These are phyloP conservation scores for Heliocybe sulcata DNA, from an alignment of 1,284 basidiomycete species.

Conservation along the genomic window DNA sequence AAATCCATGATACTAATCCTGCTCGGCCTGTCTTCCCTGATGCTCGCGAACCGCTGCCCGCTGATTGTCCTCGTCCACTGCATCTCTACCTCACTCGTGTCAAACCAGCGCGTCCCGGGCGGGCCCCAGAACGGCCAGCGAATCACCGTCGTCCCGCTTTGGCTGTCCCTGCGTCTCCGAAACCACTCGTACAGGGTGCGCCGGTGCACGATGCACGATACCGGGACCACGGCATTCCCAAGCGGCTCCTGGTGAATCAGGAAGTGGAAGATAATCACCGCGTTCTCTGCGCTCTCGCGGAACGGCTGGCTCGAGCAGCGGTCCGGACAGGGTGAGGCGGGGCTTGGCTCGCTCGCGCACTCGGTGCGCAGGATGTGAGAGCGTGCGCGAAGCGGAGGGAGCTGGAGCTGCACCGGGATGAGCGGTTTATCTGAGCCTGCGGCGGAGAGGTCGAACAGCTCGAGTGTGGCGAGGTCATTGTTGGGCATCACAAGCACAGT, in stretches of 20 bases:
- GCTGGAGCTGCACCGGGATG: slow-evolving; percentile 15
- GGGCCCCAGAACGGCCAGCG: slow-evolving; percentile 38
- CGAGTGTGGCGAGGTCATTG: slow-evolving; percentile 23
- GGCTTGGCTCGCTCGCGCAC: slow-evolving; percentile 40
- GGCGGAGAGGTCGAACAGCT: slow-evolving; percentile 20
- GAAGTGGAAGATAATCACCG: slow-evolving; percentile 35
- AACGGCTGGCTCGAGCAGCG: slow-evolving; percentile 16
- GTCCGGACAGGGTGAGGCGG: slow-evolving; percentile 8
- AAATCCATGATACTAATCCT: slow-evolving; percentile 33
- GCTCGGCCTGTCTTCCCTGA: slow-evolving; percentile 11
- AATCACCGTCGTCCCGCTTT: slow-evolving; percentile 9
- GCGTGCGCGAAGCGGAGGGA: slow-evolving; percentile 25
- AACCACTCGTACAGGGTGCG: slow-evolving; percentile 20
- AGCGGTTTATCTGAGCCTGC: slow-evolving; percentile 4
- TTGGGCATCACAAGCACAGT: slow-evolving; percentile 36
- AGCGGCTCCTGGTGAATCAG: slow-evolving; percentile 15
- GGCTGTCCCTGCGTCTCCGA: neutral
- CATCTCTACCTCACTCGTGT: slow-evolving; percentile 24
- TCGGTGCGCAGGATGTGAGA: slow-evolving; percentile 23
- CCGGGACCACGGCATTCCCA: slow-evolving; percentile 13
- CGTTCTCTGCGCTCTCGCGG: slow-evolving; percentile 23
- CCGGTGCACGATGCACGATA: slow-evolving; percentile 34
- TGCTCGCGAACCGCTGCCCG: slow-evolving; percentile 34
- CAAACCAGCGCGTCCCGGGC: slow-evolving; percentile 32
- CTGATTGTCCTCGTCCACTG: slow-evolving; percentile 43